phyloP scores from a whole-genome alignment of 1,284 basidiomycete genomes.

The Boletellus sp. region DNA sequence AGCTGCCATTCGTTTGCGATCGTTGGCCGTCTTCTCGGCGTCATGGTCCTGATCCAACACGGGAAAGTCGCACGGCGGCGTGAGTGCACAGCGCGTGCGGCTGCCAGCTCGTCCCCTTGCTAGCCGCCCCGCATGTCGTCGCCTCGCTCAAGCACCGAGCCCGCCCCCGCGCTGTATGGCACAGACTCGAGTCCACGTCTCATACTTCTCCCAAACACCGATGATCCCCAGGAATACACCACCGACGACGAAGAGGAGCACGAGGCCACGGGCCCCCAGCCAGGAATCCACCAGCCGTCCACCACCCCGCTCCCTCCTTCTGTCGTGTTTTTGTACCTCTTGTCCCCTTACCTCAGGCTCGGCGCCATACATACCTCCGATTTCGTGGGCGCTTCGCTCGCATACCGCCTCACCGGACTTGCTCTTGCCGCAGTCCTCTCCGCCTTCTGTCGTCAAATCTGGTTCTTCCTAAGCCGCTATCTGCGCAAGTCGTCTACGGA shows the following conservation, averaged over 20 bases:
- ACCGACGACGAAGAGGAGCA: conserved; percentile 42
- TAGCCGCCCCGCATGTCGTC: no score
- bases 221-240: conserved; percentile 45
- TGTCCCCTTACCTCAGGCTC: conserved; percentile 64
- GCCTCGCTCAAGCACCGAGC: no score
- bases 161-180: conserved; percentile 5
- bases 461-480: conserved; percentile 71
- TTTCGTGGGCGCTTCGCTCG: conserved; percentile 41
- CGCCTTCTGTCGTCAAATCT: conserved; percentile 60
- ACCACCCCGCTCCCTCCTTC: conserved; percentile 52
- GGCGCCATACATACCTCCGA: conserved; percentile 60
- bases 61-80: conserved; percentile 21
- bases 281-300: conserved; percentile 43
- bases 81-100: not conserved
- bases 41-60: not conserved
- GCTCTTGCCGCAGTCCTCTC: conserved; percentile 54
- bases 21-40: conserved; percentile 12
- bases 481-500: conserved; percentile 59
- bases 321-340: conserved; percentile 64
- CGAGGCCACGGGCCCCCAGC: conserved; percentile 32
- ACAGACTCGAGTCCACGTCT: conserved; percentile 46
- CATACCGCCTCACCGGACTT: conserved; percentile 49
- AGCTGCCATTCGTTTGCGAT: conserved; percentile 31
- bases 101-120: not conserved
- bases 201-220: conserved; percentile 55